phyloP scores from a whole-genome alignment of 495 filamentous ascomycete species.

The Chaetomidium leptoderma region DNA sequence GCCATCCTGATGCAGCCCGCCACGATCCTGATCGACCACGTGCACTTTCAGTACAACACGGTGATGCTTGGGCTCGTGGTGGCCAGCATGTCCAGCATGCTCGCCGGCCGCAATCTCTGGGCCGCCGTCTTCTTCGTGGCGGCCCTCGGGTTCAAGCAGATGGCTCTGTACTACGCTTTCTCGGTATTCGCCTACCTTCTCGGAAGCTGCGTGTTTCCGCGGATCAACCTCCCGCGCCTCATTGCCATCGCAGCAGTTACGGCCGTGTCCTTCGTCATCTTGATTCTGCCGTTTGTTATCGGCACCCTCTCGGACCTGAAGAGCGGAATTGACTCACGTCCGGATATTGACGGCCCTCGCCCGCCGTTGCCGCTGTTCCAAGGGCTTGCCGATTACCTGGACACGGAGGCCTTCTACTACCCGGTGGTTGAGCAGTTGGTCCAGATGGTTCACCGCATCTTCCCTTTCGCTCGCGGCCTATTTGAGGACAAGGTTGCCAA shows the following conservation, averaged over 20 bases:
- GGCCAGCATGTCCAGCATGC: conserved; percentile 80
- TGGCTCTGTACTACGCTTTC: conserved; percentile 96
- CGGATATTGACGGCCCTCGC: conserved; percentile 45
- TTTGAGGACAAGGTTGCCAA: conserved; percentile 99
- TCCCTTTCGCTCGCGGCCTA: conserved; percentile 87
- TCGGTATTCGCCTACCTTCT: conserved; percentile 88
- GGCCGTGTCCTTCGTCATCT: conserved; percentile 62
- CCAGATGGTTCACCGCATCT: conserved; percentile 82
- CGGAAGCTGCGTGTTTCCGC: conserved; percentile 75
- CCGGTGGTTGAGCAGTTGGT: conserved; percentile 66
- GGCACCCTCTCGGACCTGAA: conserved; percentile 59
- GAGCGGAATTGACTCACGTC: conserved; percentile 47
- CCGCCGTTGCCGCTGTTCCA: conserved; percentile 56
- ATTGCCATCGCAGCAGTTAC: conserved; percentile 71
- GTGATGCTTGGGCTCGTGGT: conserved; percentile 91
- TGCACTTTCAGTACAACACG: conserved; percentile 99
- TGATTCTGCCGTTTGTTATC: conserved; percentile 68
- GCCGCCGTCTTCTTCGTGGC: conserved; percentile 90
- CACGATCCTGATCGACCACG: conserved; percentile 89
- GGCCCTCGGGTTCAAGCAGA: conserved; percentile 93
- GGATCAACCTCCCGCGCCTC: conserved; percentile 63
- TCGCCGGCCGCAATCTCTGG: conserved; percentile 82
- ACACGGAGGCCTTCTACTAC: conserved; percentile 64
- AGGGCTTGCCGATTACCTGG: conserved; percentile 53
- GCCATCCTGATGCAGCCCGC: conserved; percentile 90